A percentile compares a stretch with the other conserved stretches of the same genome.
These are phyloP conservation scores for Phialophora expanda DNA, from an alignment of 2,329 filamentous ascomycete genomes.

Conservation along the genomic window DNA sequence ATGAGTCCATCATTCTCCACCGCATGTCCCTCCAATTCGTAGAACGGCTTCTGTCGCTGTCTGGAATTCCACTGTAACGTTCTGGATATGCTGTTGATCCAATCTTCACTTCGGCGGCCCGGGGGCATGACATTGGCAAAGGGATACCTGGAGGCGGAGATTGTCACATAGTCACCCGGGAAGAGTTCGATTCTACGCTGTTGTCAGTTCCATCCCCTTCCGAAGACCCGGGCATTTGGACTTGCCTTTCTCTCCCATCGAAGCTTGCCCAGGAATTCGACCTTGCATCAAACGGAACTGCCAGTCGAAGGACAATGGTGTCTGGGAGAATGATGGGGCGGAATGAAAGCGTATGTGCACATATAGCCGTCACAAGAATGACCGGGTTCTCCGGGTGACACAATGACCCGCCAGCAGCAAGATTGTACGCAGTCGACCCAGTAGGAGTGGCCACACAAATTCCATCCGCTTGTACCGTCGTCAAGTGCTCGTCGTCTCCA, in stretches of 20 bases:
- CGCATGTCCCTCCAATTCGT: conserved; percentile 38
- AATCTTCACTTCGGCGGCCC: conserved; percentile 53
- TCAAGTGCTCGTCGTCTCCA: conserved; percentile 93
- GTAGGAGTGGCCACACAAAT: conserved; percentile 94
- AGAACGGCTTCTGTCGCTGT: conserved; percentile 52
- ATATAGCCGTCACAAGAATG: conserved; percentile 92
- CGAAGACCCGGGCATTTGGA: background rate
- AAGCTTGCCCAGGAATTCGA: conserved; percentile 97
- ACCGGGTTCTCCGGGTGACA: conserved; percentile 97
- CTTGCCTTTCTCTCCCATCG: conserved; percentile 80
- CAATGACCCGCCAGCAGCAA: conserved; percentile 91
- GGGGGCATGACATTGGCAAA: conserved; percentile 57
- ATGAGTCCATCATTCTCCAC: background rate
- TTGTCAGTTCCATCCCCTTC: conserved; percentile 12
- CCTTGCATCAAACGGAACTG: conserved; percentile 91
- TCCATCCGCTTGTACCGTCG: conserved; percentile 88
- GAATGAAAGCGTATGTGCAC: conserved; percentile 92
- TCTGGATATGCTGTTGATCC: conserved; percentile 58
- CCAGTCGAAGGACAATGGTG: conserved; percentile 89
- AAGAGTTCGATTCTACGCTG: conserved; percentile 52
- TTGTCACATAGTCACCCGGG: conserved; percentile 59
- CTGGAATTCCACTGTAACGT: conserved; percentile 59
- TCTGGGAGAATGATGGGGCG: conserved; percentile 95
- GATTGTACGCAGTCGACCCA: conserved; percentile 92
- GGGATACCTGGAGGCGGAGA: conserved; percentile 58